Conservation (phyloP, 1,284 basidiomycete genomes). For the Cystobasidiaceae sp. region DNA sequence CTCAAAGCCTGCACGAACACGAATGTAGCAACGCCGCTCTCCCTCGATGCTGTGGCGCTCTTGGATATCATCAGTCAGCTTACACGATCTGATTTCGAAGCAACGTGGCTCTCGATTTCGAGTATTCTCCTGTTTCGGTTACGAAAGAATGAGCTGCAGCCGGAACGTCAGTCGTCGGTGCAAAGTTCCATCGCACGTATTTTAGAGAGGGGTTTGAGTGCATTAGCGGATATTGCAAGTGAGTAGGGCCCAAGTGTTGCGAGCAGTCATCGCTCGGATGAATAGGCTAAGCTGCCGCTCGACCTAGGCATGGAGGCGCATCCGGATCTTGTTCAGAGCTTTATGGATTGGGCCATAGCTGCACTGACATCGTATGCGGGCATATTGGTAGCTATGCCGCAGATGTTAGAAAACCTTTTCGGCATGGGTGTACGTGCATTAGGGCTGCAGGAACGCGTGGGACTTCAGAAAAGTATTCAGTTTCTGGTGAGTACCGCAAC, state of each 20-base stretch:
- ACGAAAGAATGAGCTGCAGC: slow-evolving; percentile 16
- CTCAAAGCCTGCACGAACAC: slow-evolving; percentile 37
- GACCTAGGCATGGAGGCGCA: slow-evolving; percentile 39
- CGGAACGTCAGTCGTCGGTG: slow-evolving; percentile 10
- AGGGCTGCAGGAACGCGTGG: slow-evolving; percentile 41
- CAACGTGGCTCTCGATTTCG: slow-evolving; percentile 39
- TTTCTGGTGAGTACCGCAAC: slow-evolving; percentile 34
- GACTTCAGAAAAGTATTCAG: slow-evolving; percentile 37
- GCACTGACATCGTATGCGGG: slow-evolving; percentile 7
- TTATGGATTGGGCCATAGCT: slow-evolving; percentile 36
- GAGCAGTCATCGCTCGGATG: no score
- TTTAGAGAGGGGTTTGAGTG: slow-evolving; percentile 14
- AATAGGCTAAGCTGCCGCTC: not conserved
- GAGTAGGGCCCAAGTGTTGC: no score
- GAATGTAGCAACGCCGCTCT: slow-evolving; percentile 36
- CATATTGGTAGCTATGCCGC: slow-evolving; percentile 31
- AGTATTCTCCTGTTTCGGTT: slow-evolving; percentile 33
- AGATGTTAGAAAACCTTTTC: slow-evolving; percentile 35
- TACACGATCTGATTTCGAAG: slow-evolving; percentile 27
- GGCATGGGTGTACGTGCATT: slow-evolving; percentile 34
- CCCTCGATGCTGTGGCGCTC: slow-evolving; percentile 35
- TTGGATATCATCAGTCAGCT: slow-evolving; percentile 31
- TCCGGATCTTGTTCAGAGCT: slow-evolving; percentile 42
- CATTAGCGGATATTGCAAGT: not conserved
- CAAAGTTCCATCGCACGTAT: slow-evolving; percentile 19